Evolutionary conservation across 495 filamentous ascomycete genomes (phyloP).

Genomic region (Pyrenula aspistea): DNA sequence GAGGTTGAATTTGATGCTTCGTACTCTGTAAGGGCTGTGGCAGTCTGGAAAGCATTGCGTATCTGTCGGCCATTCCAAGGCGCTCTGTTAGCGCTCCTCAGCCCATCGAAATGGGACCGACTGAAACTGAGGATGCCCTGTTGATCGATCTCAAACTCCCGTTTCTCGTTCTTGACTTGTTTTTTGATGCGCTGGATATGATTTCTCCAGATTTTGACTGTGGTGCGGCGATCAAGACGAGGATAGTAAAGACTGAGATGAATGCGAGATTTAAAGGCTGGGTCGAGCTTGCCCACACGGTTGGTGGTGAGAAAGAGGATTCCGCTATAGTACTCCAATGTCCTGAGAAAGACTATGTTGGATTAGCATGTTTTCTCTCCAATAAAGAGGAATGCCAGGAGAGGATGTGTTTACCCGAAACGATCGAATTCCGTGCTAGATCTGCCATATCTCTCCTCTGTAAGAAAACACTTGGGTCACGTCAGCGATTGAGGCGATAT

Average conservation of each 20-base stretch:
- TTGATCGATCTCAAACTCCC: background rate
- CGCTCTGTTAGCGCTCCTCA: background rate
- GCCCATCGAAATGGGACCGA: background rate
- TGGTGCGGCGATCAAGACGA: background rate
- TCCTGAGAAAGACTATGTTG: constrained; percentile 35
- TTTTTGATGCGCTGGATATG: background rate
- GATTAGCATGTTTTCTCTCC: background rate
- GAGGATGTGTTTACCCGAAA: constrained; percentile 5
- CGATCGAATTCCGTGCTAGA: constrained; percentile 28
- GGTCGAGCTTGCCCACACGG: constrained; percentile 27
- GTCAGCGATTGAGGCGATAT: too few relatives aligned
- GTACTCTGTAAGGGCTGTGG: constrained; percentile 19
- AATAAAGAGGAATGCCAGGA: too few relatives aligned
- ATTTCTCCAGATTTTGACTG: background rate
- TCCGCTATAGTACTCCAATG: constrained; percentile 40
- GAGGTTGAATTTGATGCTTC: constrained; percentile 4
- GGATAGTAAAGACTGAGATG: constrained; percentile 32
- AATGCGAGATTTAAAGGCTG: constrained; percentile 33
- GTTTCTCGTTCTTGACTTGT: background rate
- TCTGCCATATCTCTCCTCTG: constrained; percentile 22
- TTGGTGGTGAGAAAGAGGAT: constrained; percentile 41
- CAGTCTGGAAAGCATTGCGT: constrained; percentile 21
- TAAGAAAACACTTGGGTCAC: constrained; percentile 26
- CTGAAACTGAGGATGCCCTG: background rate
- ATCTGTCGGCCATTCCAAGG: constrained; percentile 17